Evolutionary conservation across 805 yeast genomes (phyloP), one percentile per base, ranked within the genome.

Genomic region (Isabelozyma gotoi): DNA sequence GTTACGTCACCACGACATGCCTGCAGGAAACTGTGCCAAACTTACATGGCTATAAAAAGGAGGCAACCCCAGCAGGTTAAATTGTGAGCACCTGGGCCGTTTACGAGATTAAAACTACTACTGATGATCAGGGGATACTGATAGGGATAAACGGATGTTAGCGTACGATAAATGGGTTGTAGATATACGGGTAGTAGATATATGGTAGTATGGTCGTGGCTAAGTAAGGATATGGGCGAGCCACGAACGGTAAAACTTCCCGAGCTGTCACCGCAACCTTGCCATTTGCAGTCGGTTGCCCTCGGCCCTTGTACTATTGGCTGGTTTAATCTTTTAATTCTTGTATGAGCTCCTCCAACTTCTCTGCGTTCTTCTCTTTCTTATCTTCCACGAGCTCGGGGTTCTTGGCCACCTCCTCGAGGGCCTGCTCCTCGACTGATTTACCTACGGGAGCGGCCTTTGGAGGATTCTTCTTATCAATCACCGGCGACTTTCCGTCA

Each of bases 381-480:
- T 50, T 53, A 29, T 60, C 61, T 42, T 60, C 45, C 36, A 53
- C 46, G 46, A 63, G 50, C 6, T 53, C 52, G 3, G 75, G 75
- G 42, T 67, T 58, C 39, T 71, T 60, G 43, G 62, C 56, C 17
- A 61, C 58, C 40, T 56, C 70, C 43, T 71, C 74, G 18, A 47
- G 42, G 6, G 61, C 63, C 43, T 63, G 71, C 16, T 67, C 61
- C 19, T 62, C 65, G 2, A 62, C 51, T 5, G 68, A 63, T 50
- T 71, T 68, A 38, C 68, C 64, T 11, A 58, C 75, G 2, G 74
- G 74, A 19, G 67, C 71, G 3, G 77, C 76, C 43, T 65, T 58
- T 2, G 77, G 76, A 2, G 57, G 56, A 17, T 63, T 55, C 38
- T 63, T 54, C 42, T 61, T 65, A 50, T 65, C 66, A 15, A 56